Evolutionary conservation across 805 yeast species (phyloP), one percentile per base, ranked within the genome.

Genomic region (Ogataea degrootiae): DNA sequence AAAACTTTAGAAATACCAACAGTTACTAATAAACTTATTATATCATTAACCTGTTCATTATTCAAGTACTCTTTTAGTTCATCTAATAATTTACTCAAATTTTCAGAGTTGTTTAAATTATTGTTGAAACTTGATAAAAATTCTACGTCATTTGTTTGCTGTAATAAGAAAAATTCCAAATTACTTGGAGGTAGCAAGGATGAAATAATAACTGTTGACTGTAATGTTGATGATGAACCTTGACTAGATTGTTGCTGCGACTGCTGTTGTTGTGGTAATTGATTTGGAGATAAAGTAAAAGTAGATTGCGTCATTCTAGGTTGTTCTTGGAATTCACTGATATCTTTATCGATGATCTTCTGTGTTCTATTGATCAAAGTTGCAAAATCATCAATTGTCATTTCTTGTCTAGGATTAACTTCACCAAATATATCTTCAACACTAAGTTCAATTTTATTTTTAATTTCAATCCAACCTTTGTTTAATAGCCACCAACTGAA

Each of bases 401-500:
- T 64, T 58, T 83, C 91, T 17, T 86, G 79, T 53, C 90, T 76
- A 34, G 96, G 95, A 52, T 80, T 83, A 29, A 87, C 69, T 11
- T 72, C 74, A 11, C 71, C 76, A 62, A 89, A 88, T 22, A 80
- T 82, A 33, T 71, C 72, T 31, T 70, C 72, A 4, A 92, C 91
- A 4, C 77, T 69, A 1, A 65, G 60, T 57, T 80, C 79, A 29
- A 88, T 78, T 19, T 74, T 66, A 29, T 72, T 67, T 21, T 79
- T 73, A 34, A 87, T 68, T 34, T 73, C 69, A 21, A 73, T 57
- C 90, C 94, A 89, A 0, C 98, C 98, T 53, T 82, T 79, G 64
- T 92, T 90, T 43, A 92, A 71, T 41, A 92, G 66, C 97, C 97
- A 92, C 97, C 97, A 92, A 51, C 91, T 84, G 52, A 89, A 77